These are phyloP conservation scores for Backusella mclennaniae DNA, from an alignment of 192 early-diverging fungal species.

Conservation along the genomic window DNA sequence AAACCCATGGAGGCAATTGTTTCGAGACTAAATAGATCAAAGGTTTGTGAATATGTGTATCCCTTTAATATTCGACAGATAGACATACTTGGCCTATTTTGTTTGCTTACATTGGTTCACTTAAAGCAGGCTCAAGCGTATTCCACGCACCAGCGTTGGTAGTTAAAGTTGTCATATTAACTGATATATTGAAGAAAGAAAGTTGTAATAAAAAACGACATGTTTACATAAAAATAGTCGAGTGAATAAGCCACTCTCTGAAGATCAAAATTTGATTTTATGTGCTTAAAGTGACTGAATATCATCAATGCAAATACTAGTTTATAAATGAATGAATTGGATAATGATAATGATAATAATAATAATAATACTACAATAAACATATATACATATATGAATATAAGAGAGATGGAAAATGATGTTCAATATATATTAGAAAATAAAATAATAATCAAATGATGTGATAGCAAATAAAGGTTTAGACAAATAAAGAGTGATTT, in stretches of 20 bases:
- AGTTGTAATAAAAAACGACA: background rate
- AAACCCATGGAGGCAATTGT: conserved; percentile 70
- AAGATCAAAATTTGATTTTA: background rate
- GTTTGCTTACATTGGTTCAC: conserved; percentile 38
- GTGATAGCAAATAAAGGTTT: background rate
- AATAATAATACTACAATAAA: background rate
- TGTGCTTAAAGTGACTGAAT: background rate
- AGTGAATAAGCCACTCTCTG: background rate
- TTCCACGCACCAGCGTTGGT: conserved; percentile 33
- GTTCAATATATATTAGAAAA: background rate
- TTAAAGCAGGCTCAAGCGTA: conserved; percentile 19
- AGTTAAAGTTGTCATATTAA: conserved; percentile 17
- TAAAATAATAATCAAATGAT: background rate
- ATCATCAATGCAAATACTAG: background rate
- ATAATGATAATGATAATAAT: background rate
- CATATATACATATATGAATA: background rate
- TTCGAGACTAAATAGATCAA: conserved; percentile 42
- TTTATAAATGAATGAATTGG: too few species aligned
- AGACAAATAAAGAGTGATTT: background rate
- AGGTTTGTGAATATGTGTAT: background rate
- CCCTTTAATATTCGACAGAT: background rate
- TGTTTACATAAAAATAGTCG: background rate
- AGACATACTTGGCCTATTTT: background rate
- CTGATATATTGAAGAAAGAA: background rate
- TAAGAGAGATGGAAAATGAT: background rate